Conservation (phyloP, 164 flowering plant species). For the Euptelea pleiosperma region DNA sequence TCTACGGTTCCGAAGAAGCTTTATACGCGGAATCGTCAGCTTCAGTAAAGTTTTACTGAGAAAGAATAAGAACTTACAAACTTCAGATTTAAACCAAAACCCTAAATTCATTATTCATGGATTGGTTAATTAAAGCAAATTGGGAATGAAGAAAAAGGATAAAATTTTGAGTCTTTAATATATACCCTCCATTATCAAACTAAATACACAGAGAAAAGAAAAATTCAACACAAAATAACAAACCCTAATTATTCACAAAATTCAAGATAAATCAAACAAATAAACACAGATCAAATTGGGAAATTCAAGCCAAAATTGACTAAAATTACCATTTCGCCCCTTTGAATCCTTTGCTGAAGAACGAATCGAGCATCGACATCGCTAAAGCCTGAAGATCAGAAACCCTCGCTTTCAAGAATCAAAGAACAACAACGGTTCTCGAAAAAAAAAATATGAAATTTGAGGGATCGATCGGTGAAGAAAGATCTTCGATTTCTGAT, state of each 20-base stretch:
- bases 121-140: not conserved
- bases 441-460: not conserved
- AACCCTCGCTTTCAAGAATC: not conserved
- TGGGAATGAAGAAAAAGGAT: not conserved
- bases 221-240: not conserved
- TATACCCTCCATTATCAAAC: no score
- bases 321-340: conserved; percentile 68
- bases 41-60: conserved; percentile 86
- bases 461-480: no score
- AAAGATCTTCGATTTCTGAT: no score
- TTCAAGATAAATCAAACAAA: not conserved
- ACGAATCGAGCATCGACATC: conserved; percentile 86
- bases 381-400: conserved; percentile 2
- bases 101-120: not conserved
- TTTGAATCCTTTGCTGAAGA: conserved; percentile 80
- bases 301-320: not conserved
- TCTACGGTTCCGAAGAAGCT: conserved; percentile 80
- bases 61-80: not conserved
- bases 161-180: not conserved
- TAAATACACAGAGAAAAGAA: not conserved
- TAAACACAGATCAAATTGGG: not conserved
- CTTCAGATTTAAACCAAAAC: not conserved
- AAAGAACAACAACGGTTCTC: not conserved
- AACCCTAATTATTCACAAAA: not conserved
- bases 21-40: conserved; percentile 82